A percentile compares a stretch with the other conserved stretches of the same genome.
phyloP scores from a whole-genome alignment of 1,284 basidiomycete genomes.

The Cerrena zonata region DNA sequence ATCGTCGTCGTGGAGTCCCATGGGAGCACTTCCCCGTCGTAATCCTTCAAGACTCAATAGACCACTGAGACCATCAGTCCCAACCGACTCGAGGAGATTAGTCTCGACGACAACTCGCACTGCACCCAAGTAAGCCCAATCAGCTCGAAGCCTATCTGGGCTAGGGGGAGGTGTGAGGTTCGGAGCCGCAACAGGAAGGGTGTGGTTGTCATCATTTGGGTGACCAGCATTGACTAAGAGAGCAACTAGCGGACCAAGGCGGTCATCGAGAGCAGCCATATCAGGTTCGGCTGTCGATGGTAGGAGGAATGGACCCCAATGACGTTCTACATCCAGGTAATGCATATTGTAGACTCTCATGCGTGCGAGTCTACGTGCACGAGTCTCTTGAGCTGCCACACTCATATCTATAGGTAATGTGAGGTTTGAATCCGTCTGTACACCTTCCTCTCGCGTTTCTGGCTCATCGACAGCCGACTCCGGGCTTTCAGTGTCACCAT shows the following conservation, averaged over 20 bases:
- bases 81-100: conserved; percentile 20
- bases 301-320: conserved; percentile 44
- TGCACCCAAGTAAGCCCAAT: conserved; percentile 27
- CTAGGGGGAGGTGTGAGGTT: conserved; percentile 1
- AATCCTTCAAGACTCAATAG: conserved; percentile 40
- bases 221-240: conserved; percentile 6
- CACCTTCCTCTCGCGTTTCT: background rate
- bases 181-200: background rate
- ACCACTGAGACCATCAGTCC: conserved; percentile 26
- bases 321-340: conserved; percentile 36
- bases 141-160: conserved; percentile 16
- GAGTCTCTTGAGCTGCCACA: conserved; percentile 20
- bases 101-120: conserved; percentile 25
- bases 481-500: background rate
- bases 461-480: background rate
- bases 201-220: conserved; percentile 3
- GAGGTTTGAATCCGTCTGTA: background rate
- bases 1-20: conserved; percentile 16
- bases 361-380: conserved; percentile 25
- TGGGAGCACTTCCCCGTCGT: conserved; percentile 41
- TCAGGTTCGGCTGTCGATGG: conserved; percentile 8
- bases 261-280: background rate
- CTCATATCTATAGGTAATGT: conserved; percentile 7
- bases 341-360: conserved; percentile 42
- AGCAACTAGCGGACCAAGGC: background rate